These are phyloP conservation scores for Trichoderma sp. DNA, from an alignment of 2,329 filamentous ascomycete genomes.

Conservation along the genomic window DNA sequence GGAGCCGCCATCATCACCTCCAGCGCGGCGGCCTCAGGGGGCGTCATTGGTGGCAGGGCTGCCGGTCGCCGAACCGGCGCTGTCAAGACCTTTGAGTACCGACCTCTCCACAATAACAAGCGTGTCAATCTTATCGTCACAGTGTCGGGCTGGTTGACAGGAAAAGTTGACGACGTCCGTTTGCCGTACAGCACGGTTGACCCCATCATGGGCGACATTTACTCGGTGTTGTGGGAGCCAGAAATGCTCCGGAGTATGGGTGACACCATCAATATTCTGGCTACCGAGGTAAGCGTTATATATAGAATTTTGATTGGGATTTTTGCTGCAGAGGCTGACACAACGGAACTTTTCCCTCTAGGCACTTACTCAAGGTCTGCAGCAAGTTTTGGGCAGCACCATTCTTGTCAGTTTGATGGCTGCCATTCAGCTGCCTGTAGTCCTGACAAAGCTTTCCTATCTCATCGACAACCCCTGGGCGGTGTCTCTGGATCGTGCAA, in stretches of 20 bases:
- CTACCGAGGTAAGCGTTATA: conserved; percentile 75
- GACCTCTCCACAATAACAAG: conserved; percentile 97
- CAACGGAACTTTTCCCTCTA: conserved; percentile 33
- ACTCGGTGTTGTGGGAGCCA: conserved; percentile 95
- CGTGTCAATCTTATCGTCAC: conserved; percentile 93
- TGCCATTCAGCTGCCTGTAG: conserved; percentile 84
- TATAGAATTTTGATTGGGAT: background rate
- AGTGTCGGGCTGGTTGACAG: conserved; percentile 96
- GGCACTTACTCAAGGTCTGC: conserved; percentile 92
- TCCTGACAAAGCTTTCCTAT: conserved; percentile 90
- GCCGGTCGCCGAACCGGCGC: conserved; percentile 85
- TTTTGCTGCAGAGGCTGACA: background rate
- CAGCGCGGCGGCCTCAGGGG: conserved; percentile 78
- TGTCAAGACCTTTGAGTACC: conserved; percentile 95
- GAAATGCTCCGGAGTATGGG: conserved; percentile 98
- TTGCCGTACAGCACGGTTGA: conserved; percentile 95
- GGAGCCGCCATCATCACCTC: conserved; percentile 94
- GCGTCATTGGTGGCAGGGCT: conserved; percentile 80
- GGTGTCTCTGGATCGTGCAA: conserved; percentile 89
- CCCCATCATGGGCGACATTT: conserved; percentile 96
- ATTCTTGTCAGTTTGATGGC: conserved; percentile 89
- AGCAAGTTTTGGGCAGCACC: conserved; percentile 90
- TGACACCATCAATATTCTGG: conserved; percentile 96
- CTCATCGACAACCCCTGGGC: conserved; percentile 98
- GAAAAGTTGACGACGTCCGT: conserved; percentile 94